These are phyloP conservation scores for Saccharomycopsis babjevae DNA, from an alignment of 805 yeast species.

Conservation along the genomic window DNA sequence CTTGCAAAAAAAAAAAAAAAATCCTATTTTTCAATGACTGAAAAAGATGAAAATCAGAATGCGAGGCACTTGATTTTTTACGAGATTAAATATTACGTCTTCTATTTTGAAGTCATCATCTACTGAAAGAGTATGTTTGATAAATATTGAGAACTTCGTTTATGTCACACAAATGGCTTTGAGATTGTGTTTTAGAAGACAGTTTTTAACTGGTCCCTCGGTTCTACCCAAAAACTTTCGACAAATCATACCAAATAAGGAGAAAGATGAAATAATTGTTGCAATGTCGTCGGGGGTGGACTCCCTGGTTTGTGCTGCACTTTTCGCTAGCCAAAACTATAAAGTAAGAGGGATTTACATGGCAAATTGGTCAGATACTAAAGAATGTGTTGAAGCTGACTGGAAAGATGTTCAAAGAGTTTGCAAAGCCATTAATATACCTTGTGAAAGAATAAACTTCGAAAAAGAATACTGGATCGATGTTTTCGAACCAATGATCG, in stretches of 20 bases:
- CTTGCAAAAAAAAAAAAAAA: too few relatives aligned
- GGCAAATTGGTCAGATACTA: conserved; percentile 78
- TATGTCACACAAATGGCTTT: not conserved
- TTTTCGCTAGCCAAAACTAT: conserved; percentile 38
- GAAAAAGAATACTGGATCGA: conserved; percentile 89
- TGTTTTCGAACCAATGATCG: conserved; percentile 89
- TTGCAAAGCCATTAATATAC: conserved; percentile 49
- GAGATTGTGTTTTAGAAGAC: not conserved
- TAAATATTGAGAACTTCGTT: too few relatives aligned
- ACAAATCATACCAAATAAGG: conserved; percentile 36
- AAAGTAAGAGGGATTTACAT: conserved; percentile 78
- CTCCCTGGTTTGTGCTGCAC: conserved; percentile 77
- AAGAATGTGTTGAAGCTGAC: conserved; percentile 73
- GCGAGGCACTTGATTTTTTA: too few relatives aligned
- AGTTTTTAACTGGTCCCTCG: not conserved
- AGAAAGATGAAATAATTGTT: conserved; percentile 53
- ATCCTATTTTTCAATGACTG: too few relatives aligned
- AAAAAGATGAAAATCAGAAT: too few relatives aligned
- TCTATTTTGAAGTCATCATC: too few relatives aligned
- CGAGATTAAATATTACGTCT: too few relatives aligned
- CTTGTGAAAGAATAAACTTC: conserved; percentile 68
- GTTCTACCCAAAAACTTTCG: not conserved
- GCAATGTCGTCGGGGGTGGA: conserved; percentile 98
- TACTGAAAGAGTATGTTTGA: too few relatives aligned
- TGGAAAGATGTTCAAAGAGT: conserved; percentile 76